phyloP scores from a whole-genome alignment of 192 early-diverging fungal genomes.

The Podila epicladia region DNA sequence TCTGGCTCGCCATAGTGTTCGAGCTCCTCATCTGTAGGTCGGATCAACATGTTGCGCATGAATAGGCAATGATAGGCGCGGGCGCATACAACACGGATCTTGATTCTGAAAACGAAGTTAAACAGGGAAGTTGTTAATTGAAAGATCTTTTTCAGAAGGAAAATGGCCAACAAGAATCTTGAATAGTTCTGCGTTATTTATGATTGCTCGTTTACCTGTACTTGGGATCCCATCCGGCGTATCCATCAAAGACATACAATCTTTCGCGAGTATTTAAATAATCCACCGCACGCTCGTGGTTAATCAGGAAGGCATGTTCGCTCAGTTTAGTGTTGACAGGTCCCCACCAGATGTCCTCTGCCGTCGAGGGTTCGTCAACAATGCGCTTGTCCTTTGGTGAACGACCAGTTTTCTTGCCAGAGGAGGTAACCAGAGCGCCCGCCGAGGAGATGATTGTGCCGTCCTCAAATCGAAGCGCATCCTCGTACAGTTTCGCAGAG shows the following conservation, averaged over 20 bases:
- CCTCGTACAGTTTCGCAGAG: slow-evolving; percentile 91
- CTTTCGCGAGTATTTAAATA: slow-evolving; percentile 95
- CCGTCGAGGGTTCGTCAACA: slow-evolving; percentile 87
- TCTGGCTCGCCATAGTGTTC: slow-evolving; percentile 94
- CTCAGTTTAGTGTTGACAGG: slow-evolving; percentile 95
- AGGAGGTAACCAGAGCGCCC: slow-evolving; percentile 91
- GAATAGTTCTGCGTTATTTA: background rate
- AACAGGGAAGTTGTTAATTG: background rate
- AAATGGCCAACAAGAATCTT: too few relatives aligned
- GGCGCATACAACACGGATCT: slow-evolving; percentile 95
- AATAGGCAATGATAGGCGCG: slow-evolving; percentile 97
- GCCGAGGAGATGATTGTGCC: slow-evolving; percentile 91
- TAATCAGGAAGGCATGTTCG: slow-evolving; percentile 86
- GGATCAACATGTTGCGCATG: slow-evolving; percentile 99
- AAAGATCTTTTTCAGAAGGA: background rate
- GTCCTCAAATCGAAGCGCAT: slow-evolving; percentile 83
- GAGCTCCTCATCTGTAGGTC: slow-evolving; percentile 91
- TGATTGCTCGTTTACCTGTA: slow-evolving; percentile 58
- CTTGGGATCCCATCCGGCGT: slow-evolving; percentile 98
- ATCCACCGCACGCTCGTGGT: slow-evolving; percentile 95
- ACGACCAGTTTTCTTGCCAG: slow-evolving; percentile 95
- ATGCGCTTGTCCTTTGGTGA: slow-evolving; percentile 98
- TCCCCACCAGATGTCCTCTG: slow-evolving; percentile 97
- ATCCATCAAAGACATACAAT: slow-evolving; percentile 98
- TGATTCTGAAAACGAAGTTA: slow-evolving; percentile 89